Evolutionary conservation across 1,284 basidiomycete genomes (phyloP).

Genomic region (Ceratobasidium sp.): DNA sequence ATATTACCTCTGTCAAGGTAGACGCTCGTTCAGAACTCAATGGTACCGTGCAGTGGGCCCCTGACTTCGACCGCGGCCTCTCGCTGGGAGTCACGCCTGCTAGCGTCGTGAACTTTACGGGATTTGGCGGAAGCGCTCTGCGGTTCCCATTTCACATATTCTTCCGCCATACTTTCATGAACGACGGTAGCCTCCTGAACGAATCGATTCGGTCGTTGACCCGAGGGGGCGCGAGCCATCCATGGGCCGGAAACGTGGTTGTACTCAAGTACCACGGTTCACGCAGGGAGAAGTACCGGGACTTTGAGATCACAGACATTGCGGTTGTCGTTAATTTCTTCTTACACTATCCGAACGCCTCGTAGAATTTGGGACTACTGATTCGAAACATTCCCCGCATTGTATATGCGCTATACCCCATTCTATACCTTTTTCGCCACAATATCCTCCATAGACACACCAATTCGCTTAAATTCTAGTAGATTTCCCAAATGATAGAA

Average conservation of each 20-base stretch:
- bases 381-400: too few relatives aligned
- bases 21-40: slow-evolving; percentile 10
- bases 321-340: slow-evolving; percentile 30
- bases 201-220: slow-evolving; percentile 28
- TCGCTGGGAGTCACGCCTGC: slow-evolving; percentile 17
- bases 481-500: too few relatives aligned
- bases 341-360: slow-evolving; percentile 32
- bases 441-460: too few relatives aligned
- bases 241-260: slow-evolving; percentile 45
- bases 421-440: too few relatives aligned
- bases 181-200: slow-evolving; percentile 44
- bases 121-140: slow-evolving; percentile 47
- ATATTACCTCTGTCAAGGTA: slow-evolving; percentile 14
- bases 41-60: slow-evolving; percentile 20
- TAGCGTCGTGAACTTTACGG: slow-evolving; percentile 41
- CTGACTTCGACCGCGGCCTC: slow-evolving; percentile 13
- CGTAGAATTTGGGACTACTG: too few relatives aligned
- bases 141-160: slow-evolving; percentile 48
- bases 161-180: slow-evolving; percentile 47
- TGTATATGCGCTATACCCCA: too few relatives aligned
- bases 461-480: too few relatives aligned
- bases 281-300: slow-evolving; percentile 32
- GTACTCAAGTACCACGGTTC: slow-evolving; percentile 33
- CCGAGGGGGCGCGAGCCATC: slow-evolving; percentile 33
- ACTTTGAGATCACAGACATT: slow-evolving; percentile 32